Evolutionary conservation across 345 rosid genomes (phyloP).

Genomic region (Gossypium thurberi): DNA sequence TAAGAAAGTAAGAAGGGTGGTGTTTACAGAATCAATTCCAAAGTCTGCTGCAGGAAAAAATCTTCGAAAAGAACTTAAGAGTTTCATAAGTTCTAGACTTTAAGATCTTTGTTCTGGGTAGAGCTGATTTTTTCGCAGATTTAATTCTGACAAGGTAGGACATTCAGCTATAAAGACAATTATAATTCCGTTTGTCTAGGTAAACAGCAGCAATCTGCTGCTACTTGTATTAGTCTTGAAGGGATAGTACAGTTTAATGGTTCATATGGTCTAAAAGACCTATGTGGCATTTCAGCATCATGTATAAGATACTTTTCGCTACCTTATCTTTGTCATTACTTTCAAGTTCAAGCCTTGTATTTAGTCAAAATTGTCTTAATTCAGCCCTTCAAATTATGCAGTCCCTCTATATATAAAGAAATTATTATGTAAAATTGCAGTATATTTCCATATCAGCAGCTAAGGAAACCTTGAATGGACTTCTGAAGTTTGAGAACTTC

Average conservation of each 20-base stretch:
- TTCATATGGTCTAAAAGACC: not conserved
- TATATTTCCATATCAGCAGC: not conserved
- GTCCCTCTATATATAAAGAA: not conserved
- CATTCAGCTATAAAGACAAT: not conserved
- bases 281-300: not conserved
- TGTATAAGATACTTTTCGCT: not conserved
- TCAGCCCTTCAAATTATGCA: not conserved
- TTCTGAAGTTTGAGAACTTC: not conserved
- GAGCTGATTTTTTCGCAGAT: not conserved
- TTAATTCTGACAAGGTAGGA: not conserved
- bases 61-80: slow-evolving; percentile 62
- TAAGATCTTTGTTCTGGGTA: slow-evolving; percentile 13
- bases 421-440: not conserved
- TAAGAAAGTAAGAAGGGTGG: slow-evolving; percentile 77
- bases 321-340: not conserved
- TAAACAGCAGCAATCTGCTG: not conserved
- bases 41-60: slow-evolving; percentile 81
- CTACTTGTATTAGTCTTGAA: not conserved
- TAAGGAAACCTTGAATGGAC: not conserved
- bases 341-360: not conserved
- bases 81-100: slow-evolving; percentile 36
- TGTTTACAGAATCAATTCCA: slow-evolving; percentile 52
- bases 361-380: not conserved
- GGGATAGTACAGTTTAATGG: not conserved
- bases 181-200: not conserved